Conservation (phyloP, 2,329 filamentous ascomycete species). For the Lizonia empirigonia region DNA sequence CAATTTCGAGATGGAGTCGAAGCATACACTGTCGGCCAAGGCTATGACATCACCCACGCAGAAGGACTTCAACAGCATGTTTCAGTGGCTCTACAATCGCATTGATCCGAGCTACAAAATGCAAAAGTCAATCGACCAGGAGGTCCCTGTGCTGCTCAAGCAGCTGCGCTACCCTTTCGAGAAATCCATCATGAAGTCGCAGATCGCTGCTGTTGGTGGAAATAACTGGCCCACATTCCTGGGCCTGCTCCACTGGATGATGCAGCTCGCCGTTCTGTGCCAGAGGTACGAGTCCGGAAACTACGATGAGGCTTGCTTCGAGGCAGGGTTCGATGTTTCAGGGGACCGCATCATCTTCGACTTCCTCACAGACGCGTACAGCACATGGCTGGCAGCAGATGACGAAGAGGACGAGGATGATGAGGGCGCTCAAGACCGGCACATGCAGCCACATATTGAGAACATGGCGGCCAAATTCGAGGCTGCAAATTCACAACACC, state of each 20-base stretch:
- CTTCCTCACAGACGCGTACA: conserved; percentile 87
- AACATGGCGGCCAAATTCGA: conserved; percentile 90
- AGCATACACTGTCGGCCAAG: conserved; percentile 88
- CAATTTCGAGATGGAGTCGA: conserved; percentile 98
- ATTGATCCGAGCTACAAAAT: conserved; percentile 95
- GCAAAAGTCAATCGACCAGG: conserved; percentile 91
- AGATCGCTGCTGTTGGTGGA: conserved; percentile 91
- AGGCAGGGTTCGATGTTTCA: conserved; percentile 83
- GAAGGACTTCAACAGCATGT: conserved; percentile 98
- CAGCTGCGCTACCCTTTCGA: conserved; percentile 95
- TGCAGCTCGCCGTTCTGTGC: conserved; percentile 94
- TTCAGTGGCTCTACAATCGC: conserved; percentile 95
- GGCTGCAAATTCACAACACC: conserved; percentile 79
- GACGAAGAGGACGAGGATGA: conserved; percentile 76
- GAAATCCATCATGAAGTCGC: conserved; percentile 93
- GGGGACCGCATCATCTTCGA: conserved; percentile 94
- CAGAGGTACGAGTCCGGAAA: conserved; percentile 77
- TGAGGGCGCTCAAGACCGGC: conserved; percentile 70
- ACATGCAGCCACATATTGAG: conserved; percentile 82
- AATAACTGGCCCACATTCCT: conserved; percentile 98
- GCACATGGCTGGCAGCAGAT: conserved; percentile 88
- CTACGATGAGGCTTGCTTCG: conserved; percentile 89
- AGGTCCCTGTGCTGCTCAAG: conserved; percentile 90
- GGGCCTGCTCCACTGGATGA: conserved; percentile 96
- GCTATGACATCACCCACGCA: conserved; percentile 93